Evolutionary conservation across 169 alveolate genomes (phyloP).

Genomic region (Perkinsus marinus): DNA sequence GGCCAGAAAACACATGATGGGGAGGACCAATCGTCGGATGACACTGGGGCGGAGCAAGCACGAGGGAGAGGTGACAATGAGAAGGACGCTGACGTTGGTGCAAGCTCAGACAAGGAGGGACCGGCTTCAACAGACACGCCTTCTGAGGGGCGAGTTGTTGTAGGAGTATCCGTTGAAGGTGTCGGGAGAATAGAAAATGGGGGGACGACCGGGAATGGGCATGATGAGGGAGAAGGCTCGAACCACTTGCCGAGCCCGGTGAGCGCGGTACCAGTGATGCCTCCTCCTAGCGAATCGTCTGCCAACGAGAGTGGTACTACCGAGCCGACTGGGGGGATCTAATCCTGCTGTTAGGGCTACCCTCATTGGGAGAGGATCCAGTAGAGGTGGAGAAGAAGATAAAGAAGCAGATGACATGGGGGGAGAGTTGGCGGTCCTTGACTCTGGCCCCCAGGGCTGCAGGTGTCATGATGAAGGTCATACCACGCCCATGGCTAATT

Average conservation of each 20-base stretch:
- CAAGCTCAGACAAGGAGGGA: too few species aligned
- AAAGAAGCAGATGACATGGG: neutral
- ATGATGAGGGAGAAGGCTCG: too few species aligned
- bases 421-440: neutral
- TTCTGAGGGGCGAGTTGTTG: too few species aligned
- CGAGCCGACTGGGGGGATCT: neutral
- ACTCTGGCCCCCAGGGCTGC: neutral
- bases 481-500: too few species aligned
- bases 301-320: too few species aligned
- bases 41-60: too few species aligned
- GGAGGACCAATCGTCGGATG: too few species aligned
- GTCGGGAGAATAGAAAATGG: neutral
- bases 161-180: too few species aligned
- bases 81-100: too few species aligned
- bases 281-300: neutral
- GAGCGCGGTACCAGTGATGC: neutral
- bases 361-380: neutral
- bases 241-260: neutral
- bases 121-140: too few species aligned
- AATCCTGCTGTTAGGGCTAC: neutral
- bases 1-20: neutral
- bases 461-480: neutral
- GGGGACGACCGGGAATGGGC: neutral
- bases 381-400: neutral
- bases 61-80: too few species aligned